Evolutionary conservation across 352 stramenopile species (phyloP).

Genomic region (Pythium dissimile): DNA sequence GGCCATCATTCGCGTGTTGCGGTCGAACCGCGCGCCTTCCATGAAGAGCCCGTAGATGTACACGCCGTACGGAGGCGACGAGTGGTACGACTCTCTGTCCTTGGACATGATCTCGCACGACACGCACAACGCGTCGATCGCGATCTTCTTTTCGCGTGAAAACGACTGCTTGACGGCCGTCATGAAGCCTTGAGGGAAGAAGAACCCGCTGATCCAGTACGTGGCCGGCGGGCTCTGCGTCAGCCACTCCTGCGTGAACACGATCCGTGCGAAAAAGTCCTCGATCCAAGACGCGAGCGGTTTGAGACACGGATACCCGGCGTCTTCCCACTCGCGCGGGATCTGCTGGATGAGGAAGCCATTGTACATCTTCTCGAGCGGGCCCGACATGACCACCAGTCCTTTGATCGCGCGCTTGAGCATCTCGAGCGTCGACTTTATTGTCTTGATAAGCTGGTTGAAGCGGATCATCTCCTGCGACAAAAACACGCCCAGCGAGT

Average conservation of each 20-base stretch:
- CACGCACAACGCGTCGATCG: conserved; percentile 90
- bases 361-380: conserved; percentile 91
- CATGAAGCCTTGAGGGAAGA: conserved; percentile 96
- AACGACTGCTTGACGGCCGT: conserved; percentile 93
- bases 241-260: conserved; percentile 84
- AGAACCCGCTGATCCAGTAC: conserved; percentile 94
- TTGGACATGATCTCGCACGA: conserved; percentile 77
- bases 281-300: conserved; percentile 90
- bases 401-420: conserved; percentile 89
- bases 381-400: conserved; percentile 87
- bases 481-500: conserved; percentile 91
- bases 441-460: conserved; percentile 85
- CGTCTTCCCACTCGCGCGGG: conserved; percentile 84
- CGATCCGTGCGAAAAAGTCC: conserved; percentile 89
- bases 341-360: conserved; percentile 90
- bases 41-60: conserved; percentile 96
- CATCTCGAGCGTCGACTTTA: conserved; percentile 82
- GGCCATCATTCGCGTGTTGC: conserved; percentile 65
- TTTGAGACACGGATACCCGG: conserved; percentile 91
- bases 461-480: conserved; percentile 91
- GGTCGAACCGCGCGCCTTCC: conserved; percentile 91
- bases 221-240: conserved; percentile 68
- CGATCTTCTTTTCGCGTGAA: conserved; percentile 86
- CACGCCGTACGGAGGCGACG: conserved; percentile 73
- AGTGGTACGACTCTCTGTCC: conserved; percentile 65